Evolutionary conservation across 352 stramenopile species (phyloP), one percentile per base, ranked within the genome.

Genomic region (Phytophthora colocasiae): DNA sequence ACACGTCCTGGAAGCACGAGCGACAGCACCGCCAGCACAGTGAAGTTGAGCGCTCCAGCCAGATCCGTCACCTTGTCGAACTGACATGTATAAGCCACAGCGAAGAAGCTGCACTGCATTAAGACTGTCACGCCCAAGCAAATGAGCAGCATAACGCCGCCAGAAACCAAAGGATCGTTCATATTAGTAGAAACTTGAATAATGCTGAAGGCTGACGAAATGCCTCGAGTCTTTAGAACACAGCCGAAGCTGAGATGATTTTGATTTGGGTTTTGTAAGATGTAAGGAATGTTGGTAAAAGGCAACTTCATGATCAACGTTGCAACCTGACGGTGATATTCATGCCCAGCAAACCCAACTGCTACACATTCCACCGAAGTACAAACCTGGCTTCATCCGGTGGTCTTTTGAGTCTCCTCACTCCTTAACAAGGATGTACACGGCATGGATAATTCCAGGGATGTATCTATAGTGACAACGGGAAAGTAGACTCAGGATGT

Each of bases 41-140:
- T 63, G 62, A 89, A 89, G 57, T 89, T 91, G 55, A 89, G 70
- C 27, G 80, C 75, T 41, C 78, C 82, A 0, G 82, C 82, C 49
- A 91, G 60, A 55, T 91, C 80, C 53, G 82, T 89, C 32, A 91
- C 70, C 50, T 88, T 89, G 71, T 89, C 82, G 51, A 88, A 83
- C 53, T 91, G 80, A 47, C 77, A 84, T 38, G 66, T 55, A 64
- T 79, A 91, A 15, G 82, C 82, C 41, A 88, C 59, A 2, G 51
- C 74, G 61, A 91, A 91, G 74, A 86, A 89, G 17, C 66, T 77
- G 72, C 70, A 83, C 56, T 91, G 82, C 69, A 89, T 78, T 4
- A 69, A 34, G 11, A 79, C 64, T 11, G 82, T 91, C 53, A 78
- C 69, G 26, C 68, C 81, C 9, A 87, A 71, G 44, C 60, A 72